Base-by-base conservation (phyloP, 306 rosid species). In the Pterocarpus macrocarpus region DNA sequence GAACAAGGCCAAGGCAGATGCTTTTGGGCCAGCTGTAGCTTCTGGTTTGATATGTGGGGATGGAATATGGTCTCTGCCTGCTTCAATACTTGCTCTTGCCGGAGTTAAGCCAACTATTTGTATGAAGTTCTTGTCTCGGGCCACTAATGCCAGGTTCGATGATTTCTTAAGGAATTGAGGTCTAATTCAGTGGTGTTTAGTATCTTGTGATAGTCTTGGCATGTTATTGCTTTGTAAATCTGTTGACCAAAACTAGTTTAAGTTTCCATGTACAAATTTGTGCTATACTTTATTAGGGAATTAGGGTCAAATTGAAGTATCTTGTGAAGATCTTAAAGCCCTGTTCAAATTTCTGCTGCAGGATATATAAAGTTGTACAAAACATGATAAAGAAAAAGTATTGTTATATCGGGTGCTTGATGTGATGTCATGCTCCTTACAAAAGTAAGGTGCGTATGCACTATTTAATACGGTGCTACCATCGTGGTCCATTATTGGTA, bases 21-120 rank as follows among this genome's bases (percentile, higher is more conserved):
- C 89, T 45, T 85, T 76, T 69, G 91, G 74, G 58, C 86, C 89
- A 15, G 87, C 87, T 57, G 89, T 88, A 4, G 91, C 91, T 80
- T 88, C 86, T 85, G 89, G 91, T 83, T 83, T 88, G 87, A 88
- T 88, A 76, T 85, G 89, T 74, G 91, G 91, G 0, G 89, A 88
- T 83, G 91, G 91, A 67, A 85, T 88, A 53, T 88, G 87, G 91
- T 77, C 89, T 32, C 17, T 88, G 0, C 91, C 87, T 80, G 89
- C 89, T 85, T 88, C 91, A 73, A 34, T 85, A 2, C 89, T 88
- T 49, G 89, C 89, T 56, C 80, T 88, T 52, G 76, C 72, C 28
- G 89, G 91, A 49, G 81, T 88, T 73, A 83, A 88, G 86, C 89
- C 91, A 13, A 87, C 91, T 43, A 88, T 88, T 50, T 88, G 91